Conservation (phyloP, 2,329 filamentous ascomycete genomes). For the Verticillium zaregamsianum region DNA sequence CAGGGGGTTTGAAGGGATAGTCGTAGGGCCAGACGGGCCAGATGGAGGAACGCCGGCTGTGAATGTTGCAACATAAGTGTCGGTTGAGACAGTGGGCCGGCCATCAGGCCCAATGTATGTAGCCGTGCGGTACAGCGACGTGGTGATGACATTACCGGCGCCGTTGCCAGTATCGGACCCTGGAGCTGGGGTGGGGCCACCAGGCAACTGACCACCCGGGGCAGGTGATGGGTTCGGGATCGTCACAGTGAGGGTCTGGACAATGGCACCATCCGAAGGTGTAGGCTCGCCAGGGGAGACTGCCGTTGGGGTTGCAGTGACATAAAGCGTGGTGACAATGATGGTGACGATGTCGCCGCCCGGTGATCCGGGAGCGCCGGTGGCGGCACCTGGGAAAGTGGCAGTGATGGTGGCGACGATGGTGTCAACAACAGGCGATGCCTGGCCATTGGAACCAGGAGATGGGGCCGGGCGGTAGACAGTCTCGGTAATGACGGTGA, state of each 20-base stretch:
- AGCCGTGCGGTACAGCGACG: conserved; percentile 19
- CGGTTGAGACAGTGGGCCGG: conserved; percentile 20
- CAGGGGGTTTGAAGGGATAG: background rate
- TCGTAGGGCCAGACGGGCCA: background rate
- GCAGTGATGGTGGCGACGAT: conserved; percentile 1
- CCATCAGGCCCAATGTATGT: conserved; percentile 23
- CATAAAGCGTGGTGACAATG: background rate
- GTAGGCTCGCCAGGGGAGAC: background rate
- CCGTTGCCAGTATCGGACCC: background rate
- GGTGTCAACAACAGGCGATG: background rate
- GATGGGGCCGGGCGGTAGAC: background rate
- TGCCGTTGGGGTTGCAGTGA: background rate
- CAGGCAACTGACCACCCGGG: background rate
- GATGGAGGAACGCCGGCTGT: conserved; percentile 8
- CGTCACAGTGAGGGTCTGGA: background rate
- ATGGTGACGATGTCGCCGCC: background rate
- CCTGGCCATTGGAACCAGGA: background rate
- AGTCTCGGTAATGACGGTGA: conserved; percentile 3
- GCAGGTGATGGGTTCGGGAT: background rate
- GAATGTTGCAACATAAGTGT: conserved; percentile 22
- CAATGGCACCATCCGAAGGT: background rate
- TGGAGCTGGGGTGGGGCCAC: background rate
- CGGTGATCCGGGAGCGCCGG: background rate
- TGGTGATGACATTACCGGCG: conserved; percentile 11
- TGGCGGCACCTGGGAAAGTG: background rate